Evolutionary conservation across 768 basidiomycete species (phyloP).

Genomic region (Mrakia gelida): DNA sequence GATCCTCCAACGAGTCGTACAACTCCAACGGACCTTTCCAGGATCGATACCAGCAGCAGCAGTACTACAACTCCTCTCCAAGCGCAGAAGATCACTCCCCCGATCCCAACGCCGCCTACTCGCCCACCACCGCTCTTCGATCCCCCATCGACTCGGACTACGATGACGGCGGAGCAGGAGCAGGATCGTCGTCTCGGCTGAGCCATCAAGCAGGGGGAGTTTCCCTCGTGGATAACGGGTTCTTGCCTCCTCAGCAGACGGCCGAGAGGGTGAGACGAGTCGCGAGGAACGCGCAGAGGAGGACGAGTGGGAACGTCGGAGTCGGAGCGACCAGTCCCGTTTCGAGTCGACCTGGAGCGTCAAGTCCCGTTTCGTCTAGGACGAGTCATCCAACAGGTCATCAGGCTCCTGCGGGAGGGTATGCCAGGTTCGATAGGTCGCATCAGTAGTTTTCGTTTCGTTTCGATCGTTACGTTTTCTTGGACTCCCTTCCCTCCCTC

Average conservation of each 20-base stretch:
- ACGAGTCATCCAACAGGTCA: neutral
- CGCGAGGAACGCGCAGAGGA: constrained; percentile 52
- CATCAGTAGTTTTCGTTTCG: constrained; percentile 10
- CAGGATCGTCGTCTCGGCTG: constrained; percentile 12
- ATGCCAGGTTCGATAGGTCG: constrained; percentile 26
- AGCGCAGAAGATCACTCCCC: constrained; percentile 47
- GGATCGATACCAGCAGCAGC: constrained; percentile 23
- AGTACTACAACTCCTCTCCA: constrained; percentile 43
- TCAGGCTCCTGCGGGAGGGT: constrained; percentile 5
- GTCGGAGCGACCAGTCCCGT: neutral
- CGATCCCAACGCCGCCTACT: constrained; percentile 26
- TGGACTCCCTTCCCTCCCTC: constrained; percentile 8
- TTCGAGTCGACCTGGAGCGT: constrained; percentile 19
- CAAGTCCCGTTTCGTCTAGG: constrained; percentile 10
- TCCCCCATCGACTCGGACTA: constrained; percentile 49
- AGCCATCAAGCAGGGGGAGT: constrained; percentile 52
- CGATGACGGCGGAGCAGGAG: neutral
- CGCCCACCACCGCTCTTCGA: constrained; percentile 30
- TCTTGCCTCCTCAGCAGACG: constrained; percentile 59
- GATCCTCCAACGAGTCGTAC: constrained; percentile 14
- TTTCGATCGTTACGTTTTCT: constrained; percentile 9
- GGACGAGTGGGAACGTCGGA: constrained; percentile 24
- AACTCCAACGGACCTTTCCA: constrained; percentile 8
- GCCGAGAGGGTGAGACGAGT: constrained; percentile 61
- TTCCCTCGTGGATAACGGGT: constrained; percentile 75